These are phyloP conservation scores for Boletus sp. DNA, from an alignment of 1,284 basidiomycete species.

Conservation along the genomic window DNA sequence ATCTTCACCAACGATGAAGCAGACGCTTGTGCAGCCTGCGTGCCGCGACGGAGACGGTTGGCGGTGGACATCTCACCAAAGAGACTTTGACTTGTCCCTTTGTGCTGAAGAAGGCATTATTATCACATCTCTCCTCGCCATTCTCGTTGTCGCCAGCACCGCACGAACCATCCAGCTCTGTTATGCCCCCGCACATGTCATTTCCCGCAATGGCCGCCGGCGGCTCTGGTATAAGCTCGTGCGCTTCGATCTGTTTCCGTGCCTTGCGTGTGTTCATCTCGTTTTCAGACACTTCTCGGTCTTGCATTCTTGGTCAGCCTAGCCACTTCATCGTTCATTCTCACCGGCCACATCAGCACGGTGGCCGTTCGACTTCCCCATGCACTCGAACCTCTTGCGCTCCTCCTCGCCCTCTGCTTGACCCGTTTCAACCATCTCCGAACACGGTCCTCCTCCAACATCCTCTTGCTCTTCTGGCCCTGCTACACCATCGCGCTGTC, in stretches of 20 bases:
- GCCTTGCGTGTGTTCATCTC: background rate
- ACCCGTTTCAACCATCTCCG: conserved; percentile 73
- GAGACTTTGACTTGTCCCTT: conserved; percentile 76
- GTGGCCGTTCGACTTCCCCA: conserved; percentile 53
- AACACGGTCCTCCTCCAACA: conserved; percentile 71
- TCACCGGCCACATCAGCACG: conserved; percentile 29
- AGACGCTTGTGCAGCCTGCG: conserved; percentile 35
- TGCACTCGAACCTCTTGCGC: conserved; percentile 54
- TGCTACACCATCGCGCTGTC: conserved; percentile 51
- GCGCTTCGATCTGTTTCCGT: background rate
- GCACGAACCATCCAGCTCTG: conserved; percentile 36
- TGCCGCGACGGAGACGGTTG: conserved; percentile 62
- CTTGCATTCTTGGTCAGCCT: conserved; percentile 42
- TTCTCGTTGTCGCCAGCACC: conserved; percentile 45
- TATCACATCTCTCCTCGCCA: conserved; percentile 48
- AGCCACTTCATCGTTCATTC: conserved; percentile 33
- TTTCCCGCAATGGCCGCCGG: conserved; percentile 42
- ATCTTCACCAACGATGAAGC: conserved; percentile 12
- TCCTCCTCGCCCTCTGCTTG: conserved; percentile 44
- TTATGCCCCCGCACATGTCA: conserved; percentile 24
- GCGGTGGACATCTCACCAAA: conserved; percentile 52
- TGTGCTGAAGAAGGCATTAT: conserved; percentile 82
- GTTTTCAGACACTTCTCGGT: conserved; percentile 42
- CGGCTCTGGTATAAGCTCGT: conserved; percentile 63
- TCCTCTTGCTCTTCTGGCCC: conserved; percentile 84